These are phyloP conservation scores for Ambrosiella cleistominuta DNA, from an alignment of 2,329 filamentous ascomycete species.

Conservation along the genomic window DNA sequence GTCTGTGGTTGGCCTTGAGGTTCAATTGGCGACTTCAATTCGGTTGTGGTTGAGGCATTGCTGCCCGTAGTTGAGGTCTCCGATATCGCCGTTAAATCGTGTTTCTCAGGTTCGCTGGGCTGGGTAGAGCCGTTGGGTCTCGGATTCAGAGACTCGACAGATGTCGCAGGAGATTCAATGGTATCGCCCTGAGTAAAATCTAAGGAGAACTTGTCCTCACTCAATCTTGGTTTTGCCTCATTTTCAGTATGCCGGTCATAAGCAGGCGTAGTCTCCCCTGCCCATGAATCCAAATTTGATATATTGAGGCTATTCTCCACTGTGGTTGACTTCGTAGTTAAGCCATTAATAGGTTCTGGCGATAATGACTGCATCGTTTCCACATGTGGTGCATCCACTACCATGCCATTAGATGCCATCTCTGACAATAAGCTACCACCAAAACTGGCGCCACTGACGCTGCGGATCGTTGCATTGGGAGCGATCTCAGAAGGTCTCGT, in stretches of 20 bases:
- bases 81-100: neutral
- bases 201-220: constrained; percentile 2
- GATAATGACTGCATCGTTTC: neutral
- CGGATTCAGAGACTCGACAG: neutral
- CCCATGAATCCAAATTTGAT: constrained; percentile 7
- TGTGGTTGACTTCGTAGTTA: neutral
- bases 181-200: neutral
- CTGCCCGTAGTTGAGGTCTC: neutral
- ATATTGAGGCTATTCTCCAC: neutral
- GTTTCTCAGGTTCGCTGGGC: neutral
- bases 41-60: neutral
- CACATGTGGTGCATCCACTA: neutral
- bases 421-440: neutral
- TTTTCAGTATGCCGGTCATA: neutral
- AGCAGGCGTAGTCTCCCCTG: constrained; percentile 3
- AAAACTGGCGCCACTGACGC: neutral
- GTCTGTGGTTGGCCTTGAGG: neutral
- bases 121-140: neutral
- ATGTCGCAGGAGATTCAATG: constrained; percentile 6
- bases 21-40: neutral
- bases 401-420: neutral
- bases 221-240: constrained; percentile 1
- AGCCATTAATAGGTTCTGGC: neutral
- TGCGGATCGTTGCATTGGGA: neutral
- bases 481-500: neutral